phyloP scores from a whole-genome alignment of 139 green algal genomes.

The Chlorella sorokiniana region DNA sequence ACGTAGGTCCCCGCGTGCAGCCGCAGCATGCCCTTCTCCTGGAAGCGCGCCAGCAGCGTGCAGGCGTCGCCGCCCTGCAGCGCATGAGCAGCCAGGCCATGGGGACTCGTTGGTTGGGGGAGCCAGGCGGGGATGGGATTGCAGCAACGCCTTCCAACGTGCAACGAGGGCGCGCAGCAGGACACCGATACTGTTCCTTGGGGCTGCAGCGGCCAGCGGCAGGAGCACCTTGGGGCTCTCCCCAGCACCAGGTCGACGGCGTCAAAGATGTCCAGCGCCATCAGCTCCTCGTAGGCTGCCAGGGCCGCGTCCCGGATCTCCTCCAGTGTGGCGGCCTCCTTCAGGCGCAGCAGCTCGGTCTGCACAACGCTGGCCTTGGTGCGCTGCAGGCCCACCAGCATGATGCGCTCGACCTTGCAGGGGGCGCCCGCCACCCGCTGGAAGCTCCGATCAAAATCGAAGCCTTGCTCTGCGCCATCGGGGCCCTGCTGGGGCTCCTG shows the following conservation, averaged over 20 bases:
- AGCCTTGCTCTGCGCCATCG: not conserved
- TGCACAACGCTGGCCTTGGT: constrained; percentile 49
- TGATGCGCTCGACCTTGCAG: constrained; percentile 21
- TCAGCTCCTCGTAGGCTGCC: constrained; percentile 54
- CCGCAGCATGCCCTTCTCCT: constrained; percentile 60
- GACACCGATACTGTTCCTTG: too few relatives aligned
- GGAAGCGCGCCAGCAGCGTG: constrained; percentile 56
- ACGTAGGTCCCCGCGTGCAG: constrained; percentile 71
- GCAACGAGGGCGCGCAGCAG: not conserved
- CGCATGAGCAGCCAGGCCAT: not conserved
- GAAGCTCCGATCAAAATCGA: constrained; percentile 31
- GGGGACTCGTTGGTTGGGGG: too few relatives aligned
- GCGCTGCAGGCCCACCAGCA: constrained; percentile 37
- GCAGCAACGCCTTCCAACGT: not conserved
- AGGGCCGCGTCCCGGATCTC: constrained; percentile 70
- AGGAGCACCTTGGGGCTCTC: constrained; percentile 45
- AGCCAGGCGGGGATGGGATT: too few relatives aligned
- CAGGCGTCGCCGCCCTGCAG: constrained; percentile 46
- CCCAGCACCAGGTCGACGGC: constrained; percentile 60
- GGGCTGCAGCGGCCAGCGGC: too few relatives aligned
- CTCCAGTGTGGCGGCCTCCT: constrained; percentile 60
- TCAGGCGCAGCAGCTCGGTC: constrained; percentile 51
- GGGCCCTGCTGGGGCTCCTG: not conserved
- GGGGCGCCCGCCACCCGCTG: constrained; percentile 16
- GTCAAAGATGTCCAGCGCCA: constrained; percentile 69